These are phyloP conservation scores for Aristolochia californica DNA, from an alignment of 164 flowering plant genomes.

Conservation along the genomic window DNA sequence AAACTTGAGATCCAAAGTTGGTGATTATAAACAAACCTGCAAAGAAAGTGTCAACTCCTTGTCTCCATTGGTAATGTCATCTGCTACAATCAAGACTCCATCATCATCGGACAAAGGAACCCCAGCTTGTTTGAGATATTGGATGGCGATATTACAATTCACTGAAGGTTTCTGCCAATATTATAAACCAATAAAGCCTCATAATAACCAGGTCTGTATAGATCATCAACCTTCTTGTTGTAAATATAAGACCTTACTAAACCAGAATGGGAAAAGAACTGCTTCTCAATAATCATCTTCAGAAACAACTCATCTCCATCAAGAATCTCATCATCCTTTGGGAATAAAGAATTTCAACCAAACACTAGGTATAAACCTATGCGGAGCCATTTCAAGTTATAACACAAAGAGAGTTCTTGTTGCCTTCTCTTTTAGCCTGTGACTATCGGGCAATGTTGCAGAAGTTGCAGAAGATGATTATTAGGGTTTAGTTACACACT, in stretches of 20 bases:
- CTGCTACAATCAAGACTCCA: slow-evolving; percentile 44
- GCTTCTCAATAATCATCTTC: slow-evolving; percentile 75
- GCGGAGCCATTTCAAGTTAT: slow-evolving; percentile 80
- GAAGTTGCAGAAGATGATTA: too few relatives aligned
- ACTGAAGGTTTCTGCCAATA: slow-evolving; percentile 54
- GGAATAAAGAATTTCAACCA: slow-evolving; percentile 83
- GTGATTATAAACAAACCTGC: slow-evolving; percentile 34
- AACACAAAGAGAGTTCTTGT: slow-evolving; percentile 45
- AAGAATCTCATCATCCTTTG: slow-evolving; percentile 31
- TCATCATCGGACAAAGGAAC: slow-evolving; percentile 69
- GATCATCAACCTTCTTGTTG: slow-evolving; percentile 83
- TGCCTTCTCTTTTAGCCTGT: slow-evolving; percentile 79
- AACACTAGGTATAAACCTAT: slow-evolving; percentile 68
- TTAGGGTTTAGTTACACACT: too few relatives aligned
- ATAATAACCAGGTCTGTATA: slow-evolving; percentile 85
- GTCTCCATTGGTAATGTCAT: slow-evolving; percentile 75
- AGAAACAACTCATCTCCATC: slow-evolving; percentile 61
- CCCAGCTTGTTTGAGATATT: slow-evolving; percentile 61
- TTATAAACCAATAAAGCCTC: slow-evolving; percentile 30
- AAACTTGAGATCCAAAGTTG: too few relatives aligned
- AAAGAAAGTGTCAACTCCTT: slow-evolving; percentile 64
- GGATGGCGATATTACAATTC: slow-evolving; percentile 63
- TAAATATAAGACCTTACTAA: slow-evolving; percentile 75
- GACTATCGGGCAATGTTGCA: slow-evolving; percentile 74
- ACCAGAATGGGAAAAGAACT: slow-evolving; percentile 60